These are phyloP conservation scores for Coniochaeta sp. DNA, from an alignment of 2,329 filamentous ascomycete genomes.

Conservation along the genomic window DNA sequence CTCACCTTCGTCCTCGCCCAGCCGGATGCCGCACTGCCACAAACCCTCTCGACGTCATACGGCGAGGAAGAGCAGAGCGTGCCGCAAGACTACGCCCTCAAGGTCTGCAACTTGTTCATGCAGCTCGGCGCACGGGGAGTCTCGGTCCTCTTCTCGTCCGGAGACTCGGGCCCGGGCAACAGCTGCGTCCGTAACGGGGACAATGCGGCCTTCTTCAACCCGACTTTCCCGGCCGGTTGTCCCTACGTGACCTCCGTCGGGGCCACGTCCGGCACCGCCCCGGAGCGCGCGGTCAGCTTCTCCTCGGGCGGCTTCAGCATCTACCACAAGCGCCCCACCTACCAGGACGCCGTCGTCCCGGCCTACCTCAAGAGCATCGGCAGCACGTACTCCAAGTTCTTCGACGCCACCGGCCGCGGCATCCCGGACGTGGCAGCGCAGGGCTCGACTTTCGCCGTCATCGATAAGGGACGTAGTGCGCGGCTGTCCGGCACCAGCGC, in stretches of 20 bases:
- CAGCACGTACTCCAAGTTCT: slow-evolving; percentile 26
- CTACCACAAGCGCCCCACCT: slow-evolving; percentile 25
- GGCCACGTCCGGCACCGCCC: slow-evolving; percentile 20
- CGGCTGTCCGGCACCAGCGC: slow-evolving; percentile 24
- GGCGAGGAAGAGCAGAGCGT: slow-evolving; percentile 60
- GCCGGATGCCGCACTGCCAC: slow-evolving; percentile 42
- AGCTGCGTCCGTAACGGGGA: slow-evolving; percentile 50
- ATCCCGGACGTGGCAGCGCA: slow-evolving; percentile 35
- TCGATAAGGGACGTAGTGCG: slow-evolving; percentile 19
- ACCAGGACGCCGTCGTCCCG: slow-evolving; percentile 22
- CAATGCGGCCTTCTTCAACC: slow-evolving; percentile 22
- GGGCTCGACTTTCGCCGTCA: slow-evolving; percentile 39
- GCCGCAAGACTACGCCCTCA: slow-evolving; percentile 50
- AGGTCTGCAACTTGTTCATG: slow-evolving; percentile 56
- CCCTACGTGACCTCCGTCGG: slow-evolving; percentile 33
- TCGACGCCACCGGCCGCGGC: slow-evolving; percentile 27
- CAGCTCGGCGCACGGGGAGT: slow-evolving; percentile 62
- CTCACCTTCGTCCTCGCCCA: slow-evolving; percentile 50
- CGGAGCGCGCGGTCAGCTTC: slow-evolving; percentile 27
- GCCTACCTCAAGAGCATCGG: slow-evolving; percentile 26
- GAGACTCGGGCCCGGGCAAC: slow-evolving; percentile 55
- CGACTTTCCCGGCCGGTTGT: slow-evolving; percentile 27
- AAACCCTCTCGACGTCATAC: slow-evolving; percentile 58
- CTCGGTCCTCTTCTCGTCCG: slow-evolving; percentile 52
- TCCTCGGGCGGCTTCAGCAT: slow-evolving; percentile 31